phyloP scores from a whole-genome alignment of 2,329 filamentous ascomycete genomes.

The Clarireedia monteithiana region DNA sequence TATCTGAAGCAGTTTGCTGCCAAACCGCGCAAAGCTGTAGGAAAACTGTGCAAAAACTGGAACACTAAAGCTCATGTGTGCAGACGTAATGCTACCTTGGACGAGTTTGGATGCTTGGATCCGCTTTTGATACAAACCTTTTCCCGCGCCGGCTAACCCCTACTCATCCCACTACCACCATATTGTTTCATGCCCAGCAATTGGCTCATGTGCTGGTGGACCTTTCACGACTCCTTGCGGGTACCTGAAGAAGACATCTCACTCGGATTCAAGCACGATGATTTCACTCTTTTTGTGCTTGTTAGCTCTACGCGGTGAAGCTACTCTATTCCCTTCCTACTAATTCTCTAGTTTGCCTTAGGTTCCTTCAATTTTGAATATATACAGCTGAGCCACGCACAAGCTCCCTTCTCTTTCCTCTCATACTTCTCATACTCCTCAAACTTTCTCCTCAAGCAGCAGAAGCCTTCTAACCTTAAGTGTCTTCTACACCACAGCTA shows the following conservation, averaged over 20 bases:
- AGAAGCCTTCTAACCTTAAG: not conserved
- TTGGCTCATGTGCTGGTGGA: no score
- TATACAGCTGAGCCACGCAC: constrained; percentile 17
- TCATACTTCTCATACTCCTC: not conserved
- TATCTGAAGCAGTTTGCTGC: constrained; percentile 10
- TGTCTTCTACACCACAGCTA: not conserved
- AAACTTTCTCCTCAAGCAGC: not conserved
- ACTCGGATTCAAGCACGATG: not conserved
- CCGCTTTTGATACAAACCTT: constrained; percentile 24
- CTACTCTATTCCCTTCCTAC: constrained; percentile 8
- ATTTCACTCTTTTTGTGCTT: constrained; percentile 1
- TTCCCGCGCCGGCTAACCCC: constrained; percentile 15
- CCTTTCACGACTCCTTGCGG: no score
- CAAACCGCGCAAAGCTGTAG: not conserved
- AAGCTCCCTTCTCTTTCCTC: not conserved
- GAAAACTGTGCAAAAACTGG: not conserved
- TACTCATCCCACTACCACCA: not conserved
- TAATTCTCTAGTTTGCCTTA: constrained; percentile 24
- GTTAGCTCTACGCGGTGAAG: constrained; percentile 10
- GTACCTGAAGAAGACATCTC: no score
- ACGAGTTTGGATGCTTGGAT: constrained; percentile 2
- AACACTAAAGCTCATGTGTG: not conserved
- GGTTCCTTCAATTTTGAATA: constrained; percentile 17
- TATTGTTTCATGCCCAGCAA: not conserved
- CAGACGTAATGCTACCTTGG: not conserved